Base-by-base conservation (phyloP, 768 basidiomycete genomes). In the Russula brevipes region DNA sequence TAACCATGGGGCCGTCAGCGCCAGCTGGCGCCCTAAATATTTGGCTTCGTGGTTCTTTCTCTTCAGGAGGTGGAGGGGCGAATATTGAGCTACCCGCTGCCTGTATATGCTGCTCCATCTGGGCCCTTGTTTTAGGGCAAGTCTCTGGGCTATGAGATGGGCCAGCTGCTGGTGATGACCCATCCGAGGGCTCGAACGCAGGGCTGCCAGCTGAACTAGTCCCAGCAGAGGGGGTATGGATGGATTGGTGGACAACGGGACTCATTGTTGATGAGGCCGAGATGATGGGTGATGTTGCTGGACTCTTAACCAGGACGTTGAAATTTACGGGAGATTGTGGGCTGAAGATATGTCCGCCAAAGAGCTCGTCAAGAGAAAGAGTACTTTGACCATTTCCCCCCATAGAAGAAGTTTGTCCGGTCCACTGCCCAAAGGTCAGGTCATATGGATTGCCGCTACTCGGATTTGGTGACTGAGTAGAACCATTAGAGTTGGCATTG, bases 41-140 rank as follows among this genome's bases (percentile, higher is more conserved):
- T 54, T 41, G 59, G 2, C 30, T 16, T 54, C 46, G 52, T 9
- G 46, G 5, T 31, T 62, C 65, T 0, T 51, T 42, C 30, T 59
- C 60, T 19, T 61, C 52, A n/a, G 47, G 42, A 24, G 54, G 50
- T 10, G 69, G 64, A 1, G 76, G 72, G 17, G 72, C 74, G 67
- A 89, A 89, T 8, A 83, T 79, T 50, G 87, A 90, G 41, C 77
- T 72, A n/a, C 88, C 91, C n/a, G 73, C 71, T 0, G 73, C 70
- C 1, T 68, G 76, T 53, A 93, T 86, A 54, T 71, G 73, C 64
- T 81, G 74, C 46, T 75, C 77, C 4, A 85, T 30, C 17, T 86
- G 82, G 19, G 76, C 76, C 66, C 79, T 85, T 42, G 80, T 85
- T 71, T 79, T 84, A 4, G 84, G 85, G 68, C 81, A 85, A 19